phyloP scores from a whole-genome alignment of 2,329 filamentous ascomycete genomes.

The Metarhizium rileyi region DNA sequence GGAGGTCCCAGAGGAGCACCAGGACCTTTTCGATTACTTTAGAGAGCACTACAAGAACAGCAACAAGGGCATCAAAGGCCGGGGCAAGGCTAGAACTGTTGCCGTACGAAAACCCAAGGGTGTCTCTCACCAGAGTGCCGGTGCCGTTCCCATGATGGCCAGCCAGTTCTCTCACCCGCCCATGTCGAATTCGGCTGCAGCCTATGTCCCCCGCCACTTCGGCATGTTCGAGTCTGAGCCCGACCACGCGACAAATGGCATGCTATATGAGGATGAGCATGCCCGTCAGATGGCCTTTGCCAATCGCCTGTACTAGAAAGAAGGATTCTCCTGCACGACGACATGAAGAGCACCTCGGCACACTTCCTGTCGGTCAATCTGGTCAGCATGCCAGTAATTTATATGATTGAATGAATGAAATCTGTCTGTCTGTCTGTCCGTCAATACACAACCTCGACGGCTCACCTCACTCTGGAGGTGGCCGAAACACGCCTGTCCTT shows the following conservation, averaged over 20 bases:
- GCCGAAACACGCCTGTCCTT: too few relatives aligned
- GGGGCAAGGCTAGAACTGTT: constrained; percentile 74
- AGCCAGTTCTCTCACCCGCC: constrained; percentile 15
- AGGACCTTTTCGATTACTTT: constrained; percentile 77
- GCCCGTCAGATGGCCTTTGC: constrained; percentile 30
- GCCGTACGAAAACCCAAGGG: constrained; percentile 21
- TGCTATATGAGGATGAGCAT: constrained; percentile 37
- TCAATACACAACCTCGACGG: too few relatives aligned
- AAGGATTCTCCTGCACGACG: constrained; percentile 7
- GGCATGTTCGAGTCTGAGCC: constrained; percentile 39
- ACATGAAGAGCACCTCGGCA: constrained; percentile 4
- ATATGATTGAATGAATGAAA: constrained; percentile 2
- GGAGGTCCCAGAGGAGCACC: constrained; percentile 52
- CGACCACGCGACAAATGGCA: constrained; percentile 19
- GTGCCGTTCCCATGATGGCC: constrained; percentile 19
- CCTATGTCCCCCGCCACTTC: constrained; percentile 26
- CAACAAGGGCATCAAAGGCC: constrained; percentile 96
- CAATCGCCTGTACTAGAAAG: constrained; percentile 33
- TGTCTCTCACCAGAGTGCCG: constrained; percentile 11
- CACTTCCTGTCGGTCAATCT: too few relatives aligned
- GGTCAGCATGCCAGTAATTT: too few relatives aligned
- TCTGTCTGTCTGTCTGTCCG: too few relatives aligned
- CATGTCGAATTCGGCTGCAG: constrained; percentile 19
- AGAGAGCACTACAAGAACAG: constrained; percentile 87
- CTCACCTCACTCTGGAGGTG: too few relatives aligned